A percentile compares a stretch with the other conserved stretches of the same genome.
Evolutionary conservation across 1,284 basidiomycete species (phyloP).

Genomic region (Spongispora temasekensis): DNA sequence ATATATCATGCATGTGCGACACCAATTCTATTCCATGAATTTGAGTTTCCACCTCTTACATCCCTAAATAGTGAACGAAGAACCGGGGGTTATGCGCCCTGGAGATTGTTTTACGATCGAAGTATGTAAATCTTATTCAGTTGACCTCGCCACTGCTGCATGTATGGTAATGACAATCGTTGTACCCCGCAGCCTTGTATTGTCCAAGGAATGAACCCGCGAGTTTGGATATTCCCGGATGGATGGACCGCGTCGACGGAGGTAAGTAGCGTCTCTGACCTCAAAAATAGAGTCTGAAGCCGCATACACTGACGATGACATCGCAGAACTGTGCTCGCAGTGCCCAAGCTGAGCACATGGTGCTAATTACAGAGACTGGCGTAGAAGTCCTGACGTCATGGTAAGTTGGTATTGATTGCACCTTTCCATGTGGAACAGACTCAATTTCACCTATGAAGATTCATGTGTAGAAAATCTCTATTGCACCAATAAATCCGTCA

Average conservation of each 20-base stretch:
- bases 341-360: constrained; percentile 87
- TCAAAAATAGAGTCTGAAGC: not conserved
- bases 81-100: constrained; percentile 74
- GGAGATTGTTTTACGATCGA: constrained; percentile 92
- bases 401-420: constrained; percentile 4
- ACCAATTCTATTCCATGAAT: too few species aligned
- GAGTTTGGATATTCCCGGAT: constrained; percentile 79
- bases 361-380: constrained; percentile 78
- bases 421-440: too few species aligned
- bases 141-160: not conserved
- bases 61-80: constrained; percentile 63
- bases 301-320: not conserved
- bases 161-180: not conserved
- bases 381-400: constrained; percentile 61
- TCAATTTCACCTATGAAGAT: too few species aligned
- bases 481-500: too few species aligned
- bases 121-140: constrained; percentile 39
- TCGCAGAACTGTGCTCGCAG: constrained; percentile 63
- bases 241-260: constrained; percentile 88
- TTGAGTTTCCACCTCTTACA: constrained; percentile 17
- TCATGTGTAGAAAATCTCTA: too few species aligned
- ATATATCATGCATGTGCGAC: constrained; percentile 70
- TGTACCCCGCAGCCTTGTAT: constrained; percentile 61
- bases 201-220: constrained; percentile 69
- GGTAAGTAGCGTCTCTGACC: constrained; percentile 41